Evolutionary conservation across 2,329 filamentous ascomycete genomes (phyloP), one percentile per base, ranked within the genome.

Genomic region (Pochonia chlamydosporia): DNA sequence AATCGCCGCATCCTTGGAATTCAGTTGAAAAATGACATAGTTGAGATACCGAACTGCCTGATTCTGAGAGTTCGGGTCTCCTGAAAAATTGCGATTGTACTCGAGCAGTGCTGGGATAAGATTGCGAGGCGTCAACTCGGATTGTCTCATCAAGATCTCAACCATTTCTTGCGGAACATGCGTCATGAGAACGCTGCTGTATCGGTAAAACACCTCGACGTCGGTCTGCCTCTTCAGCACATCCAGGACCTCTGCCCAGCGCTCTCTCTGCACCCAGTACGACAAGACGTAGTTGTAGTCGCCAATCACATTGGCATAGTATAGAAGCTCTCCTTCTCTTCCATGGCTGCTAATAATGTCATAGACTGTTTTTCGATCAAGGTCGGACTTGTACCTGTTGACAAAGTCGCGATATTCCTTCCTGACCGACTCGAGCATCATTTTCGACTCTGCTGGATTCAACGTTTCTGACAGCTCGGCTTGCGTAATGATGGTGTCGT

Each of bases 301-400:
- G 58, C 92, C 87, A 40, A 95, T 78, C 6, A 87, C 82, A 49
- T 86, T 93, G 18, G 93, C 93, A 68, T 91, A 99, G 68, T 84
- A 93, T 0, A 99, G 75, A 3, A 99, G 74, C 64, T 99, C 93
- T 56, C 92, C 85, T 68, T 99, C 93, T 48, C 93, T 80, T 14
- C 92, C 93, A 63, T 99, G 93, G 56, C 90, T 95, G 66, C 89
- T 92, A 60, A 97, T 92, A 49, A 97, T 85, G 61, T 96, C 92
- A 68, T 99, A 99, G 1, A 87, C 88, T 1, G 92, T 96, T 70
- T 90, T 93, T 49, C 82, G 81, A 63, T 99, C 93, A 13, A 99
- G 75, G 58, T 97, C 92, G 2, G 78, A 66, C 64, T 93, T 96
- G 73, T 96, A 85, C 61, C 83, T 90, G 46, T 75, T 81, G 18